Base-by-base conservation (phyloP, 352 stramenopile genomes). In the Pythium brassicae region DNA sequence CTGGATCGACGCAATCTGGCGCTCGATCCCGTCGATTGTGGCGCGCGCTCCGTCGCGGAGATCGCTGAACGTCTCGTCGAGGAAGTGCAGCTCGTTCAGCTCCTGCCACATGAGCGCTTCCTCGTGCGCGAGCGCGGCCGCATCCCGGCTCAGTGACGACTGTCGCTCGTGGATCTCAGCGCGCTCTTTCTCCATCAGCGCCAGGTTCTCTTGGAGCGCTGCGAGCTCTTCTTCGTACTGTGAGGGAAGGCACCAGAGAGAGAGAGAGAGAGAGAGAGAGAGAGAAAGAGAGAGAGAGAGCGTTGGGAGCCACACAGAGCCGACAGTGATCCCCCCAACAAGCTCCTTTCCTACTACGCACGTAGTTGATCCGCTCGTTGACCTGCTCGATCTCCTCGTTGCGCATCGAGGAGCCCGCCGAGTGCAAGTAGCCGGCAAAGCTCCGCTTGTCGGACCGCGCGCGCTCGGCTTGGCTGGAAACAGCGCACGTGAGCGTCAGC, bases 201-300 rank as follows among this genome's bases (percentile, higher is more conserved):
- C 53, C 22, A 92, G 39, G 54, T 79, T 89, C 25, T 88, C 74
- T 39, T 85, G 63, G 22, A 91, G 57, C 1, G 72, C 73, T 2
- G 53, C 63, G 7, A 86, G 39, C 43, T 92, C 83, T 11, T 82
- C 72, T 63, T 90, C 78, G 34, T 92, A 92, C 83, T 92, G 22
- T 11, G 25, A 12, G 14, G 23, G 34, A 15, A 15, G 4, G 1
- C 17, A 20, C 1, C 12, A 0, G 6, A 35, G 45, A 35, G 22
- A 15, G 2, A 8, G 20, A 20, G 15, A 4, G 20, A 47, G 8
- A 22, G 61, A 19, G n/a, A 25, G 50, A n/a, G 55, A 4, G 51
- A 52, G 48, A 14, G 19, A 50, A 39, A 46, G 37, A 42, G 35
- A 35, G 22, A 20, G 12, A 10, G 6, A 37, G 32, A 37, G 37